Evolutionary conservation across 2,329 filamentous ascomycete genomes (phyloP), one percentile per base, ranked within the genome.

Genomic region (Sporothrix phasma): DNA sequence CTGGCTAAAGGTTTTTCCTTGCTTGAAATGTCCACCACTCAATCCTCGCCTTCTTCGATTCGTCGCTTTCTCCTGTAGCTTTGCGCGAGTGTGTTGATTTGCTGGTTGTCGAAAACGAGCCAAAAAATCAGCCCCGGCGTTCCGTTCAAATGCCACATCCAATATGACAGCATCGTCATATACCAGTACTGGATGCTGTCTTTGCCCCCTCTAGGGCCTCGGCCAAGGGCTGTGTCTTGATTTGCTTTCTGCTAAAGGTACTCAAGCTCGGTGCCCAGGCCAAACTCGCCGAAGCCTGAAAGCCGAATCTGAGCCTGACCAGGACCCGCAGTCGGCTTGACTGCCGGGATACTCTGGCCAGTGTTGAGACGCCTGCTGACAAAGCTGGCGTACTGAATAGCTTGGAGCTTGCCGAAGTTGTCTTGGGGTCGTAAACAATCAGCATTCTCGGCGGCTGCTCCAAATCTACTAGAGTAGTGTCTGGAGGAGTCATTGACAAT

Each of bases 21-120:
- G 75, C 78, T 3, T 75, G 72, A 19, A 72, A 10, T 3, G 17
- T 67, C 83, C 82, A 85, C 80, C 80, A 84, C 0, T 79, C 74
- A 54, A 72, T 70, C 46, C 81, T 75, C 58, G 74, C 62, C 39
- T 69, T 67, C 0, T 73, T 60, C 24, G 67, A 39, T 22, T 45
- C 62, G 3, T 58, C 31, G 1, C 5, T 24, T 17, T 31, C 17
- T 17, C 46, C 10, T 2, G 22, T 13, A 1, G 10, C 24, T 58
- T 51, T 2, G 6, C 10, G 2, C 7, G 7, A 26, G 3, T 24
- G 7, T 11, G 29, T 8, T 17, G n/a, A 13, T n/a, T 13, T 1
- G 69, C 66, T 3, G 80, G 80, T 68, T 84, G 81, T 7, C 73
- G 69, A 62, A 83, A 81, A 15, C 72, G 69, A 15, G 80, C 72